Conservation (phyloP, 1,139 yeast species). For the Saccharomyces uvarum region DNA sequence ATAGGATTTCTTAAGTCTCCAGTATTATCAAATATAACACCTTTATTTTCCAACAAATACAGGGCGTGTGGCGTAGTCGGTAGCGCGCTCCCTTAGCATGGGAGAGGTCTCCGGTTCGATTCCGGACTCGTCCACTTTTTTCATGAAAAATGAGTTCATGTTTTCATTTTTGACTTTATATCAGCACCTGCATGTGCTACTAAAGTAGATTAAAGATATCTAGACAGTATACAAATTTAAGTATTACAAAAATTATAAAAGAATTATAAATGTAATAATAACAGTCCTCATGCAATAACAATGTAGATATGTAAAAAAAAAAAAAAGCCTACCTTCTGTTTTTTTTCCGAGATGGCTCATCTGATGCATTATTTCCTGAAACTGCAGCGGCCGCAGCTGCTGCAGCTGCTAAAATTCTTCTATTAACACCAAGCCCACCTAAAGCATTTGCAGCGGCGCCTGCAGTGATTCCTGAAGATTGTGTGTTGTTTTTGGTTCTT, state of each 20-base stretch:
- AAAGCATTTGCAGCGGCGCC: slow-evolving; percentile 20
- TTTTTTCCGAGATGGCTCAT: slow-evolving; percentile 28
- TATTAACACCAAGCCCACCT: slow-evolving; percentile 32
- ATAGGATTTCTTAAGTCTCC: no score
- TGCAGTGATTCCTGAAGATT: slow-evolving; percentile 20
- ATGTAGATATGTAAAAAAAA: background rate
- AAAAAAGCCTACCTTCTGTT: background rate
- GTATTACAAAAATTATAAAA: background rate
- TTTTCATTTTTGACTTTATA: no score
- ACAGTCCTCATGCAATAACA: background rate
- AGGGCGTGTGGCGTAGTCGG: slow-evolving; percentile 92
- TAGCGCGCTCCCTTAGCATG: slow-evolving; percentile 90
- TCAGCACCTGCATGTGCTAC: background rate
- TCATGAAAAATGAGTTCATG: no score
- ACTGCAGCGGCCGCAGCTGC: slow-evolving; percentile 35
- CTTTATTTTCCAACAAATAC: no score
- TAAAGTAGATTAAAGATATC: background rate
- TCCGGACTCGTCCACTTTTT: slow-evolving; percentile 72
- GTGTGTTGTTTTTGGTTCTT: slow-evolving; percentile 18
- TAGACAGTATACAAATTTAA: background rate
- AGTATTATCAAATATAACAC: no score
- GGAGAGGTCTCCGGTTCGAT: slow-evolving; percentile 87
- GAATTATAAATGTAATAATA: background rate
- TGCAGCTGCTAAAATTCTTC: slow-evolving; percentile 32
- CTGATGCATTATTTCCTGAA: slow-evolving; percentile 20